Evolutionary conservation across 2,329 filamentous ascomycete species (phyloP).

Genomic region (Ophiostoma piceae): DNA sequence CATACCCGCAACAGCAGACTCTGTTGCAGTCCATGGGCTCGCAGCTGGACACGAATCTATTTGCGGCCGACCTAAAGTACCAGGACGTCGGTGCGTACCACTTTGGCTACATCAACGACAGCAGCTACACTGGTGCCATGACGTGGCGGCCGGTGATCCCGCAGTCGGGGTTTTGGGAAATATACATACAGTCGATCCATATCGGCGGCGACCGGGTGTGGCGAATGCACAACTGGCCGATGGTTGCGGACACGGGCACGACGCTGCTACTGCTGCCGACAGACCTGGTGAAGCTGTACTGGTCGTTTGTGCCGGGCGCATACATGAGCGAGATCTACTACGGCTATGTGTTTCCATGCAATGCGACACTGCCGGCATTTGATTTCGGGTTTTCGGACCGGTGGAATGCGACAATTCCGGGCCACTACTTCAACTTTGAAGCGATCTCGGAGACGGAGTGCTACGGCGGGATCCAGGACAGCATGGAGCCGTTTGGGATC

Average conservation of each 20-base stretch:
- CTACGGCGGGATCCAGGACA: constrained; percentile 70
- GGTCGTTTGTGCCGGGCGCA: constrained; percentile 49
- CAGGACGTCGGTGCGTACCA: constrained; percentile 46
- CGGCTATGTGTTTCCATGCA: constrained; percentile 52
- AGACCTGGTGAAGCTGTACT: constrained; percentile 56
- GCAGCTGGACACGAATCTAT: constrained; percentile 40
- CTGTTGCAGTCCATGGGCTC: constrained; percentile 43
- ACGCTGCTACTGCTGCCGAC: constrained; percentile 58
- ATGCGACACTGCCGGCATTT: constrained; percentile 45
- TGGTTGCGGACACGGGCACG: constrained; percentile 65
- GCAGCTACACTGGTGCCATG: constrained; percentile 39
- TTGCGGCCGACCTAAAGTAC: constrained; percentile 47
- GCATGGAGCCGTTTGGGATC: constrained; percentile 52
- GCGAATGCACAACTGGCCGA: constrained; percentile 41
- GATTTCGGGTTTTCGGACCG: constrained; percentile 44
- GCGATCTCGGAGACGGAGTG: constrained; percentile 54
- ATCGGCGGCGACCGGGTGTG: constrained; percentile 34
- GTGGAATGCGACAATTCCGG: constrained; percentile 46
- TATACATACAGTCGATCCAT: constrained; percentile 36
- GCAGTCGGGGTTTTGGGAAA: constrained; percentile 45
- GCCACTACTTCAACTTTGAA: constrained; percentile 43
- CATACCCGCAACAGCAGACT: constrained; percentile 40
- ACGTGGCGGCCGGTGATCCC: constrained; percentile 46
- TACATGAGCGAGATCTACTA: constrained; percentile 42
- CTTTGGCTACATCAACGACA: constrained; percentile 46